These are phyloP conservation scores for Coix lacrymajobi DNA, from an alignment of 176 grass and related monocot species.

Conservation along the genomic window DNA sequence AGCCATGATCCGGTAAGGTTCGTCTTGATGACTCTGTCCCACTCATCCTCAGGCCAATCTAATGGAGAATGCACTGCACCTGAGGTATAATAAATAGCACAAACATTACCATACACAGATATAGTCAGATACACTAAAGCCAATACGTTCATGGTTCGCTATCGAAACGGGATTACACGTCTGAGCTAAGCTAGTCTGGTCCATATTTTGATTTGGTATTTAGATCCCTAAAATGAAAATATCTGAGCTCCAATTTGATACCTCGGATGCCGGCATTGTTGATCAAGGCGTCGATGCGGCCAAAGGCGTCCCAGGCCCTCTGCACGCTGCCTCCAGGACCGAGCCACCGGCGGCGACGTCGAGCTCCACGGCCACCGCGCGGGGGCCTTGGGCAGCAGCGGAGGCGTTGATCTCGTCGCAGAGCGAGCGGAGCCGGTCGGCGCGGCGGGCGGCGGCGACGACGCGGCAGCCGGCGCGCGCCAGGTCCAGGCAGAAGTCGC, in stretches of 20 bases:
- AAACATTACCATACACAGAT: neutral
- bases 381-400: neutral
- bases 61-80: constrained; percentile 64
- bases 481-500: constrained; percentile 79
- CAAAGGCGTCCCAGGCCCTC: constrained; percentile 67
- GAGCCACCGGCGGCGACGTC: constrained; percentile 51
- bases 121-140: neutral
- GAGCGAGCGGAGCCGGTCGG: constrained; percentile 66
- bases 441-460: constrained; percentile 62
- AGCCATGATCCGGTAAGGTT: constrained; percentile 89
- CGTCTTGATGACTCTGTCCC: constrained; percentile 62
- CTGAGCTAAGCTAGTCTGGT: neutral
- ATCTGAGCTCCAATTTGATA: neutral
- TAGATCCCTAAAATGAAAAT: neutral
- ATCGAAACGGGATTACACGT: neutral
- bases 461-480: constrained; percentile 54
- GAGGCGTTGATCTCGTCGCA: constrained; percentile 78
- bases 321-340: constrained; percentile 45
- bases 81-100: constrained; percentile 2
- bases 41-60: constrained; percentile 78
- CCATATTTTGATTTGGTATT: neutral
- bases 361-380: neutral
- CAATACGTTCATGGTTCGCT: neutral
- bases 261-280: constrained; percentile 89
- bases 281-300: constrained; percentile 69